Evolutionary conservation across 176 grass and related monocot genomes (phyloP), one percentile per base, ranked within the genome.

Genomic region (Oryza glumipatula): DNA sequence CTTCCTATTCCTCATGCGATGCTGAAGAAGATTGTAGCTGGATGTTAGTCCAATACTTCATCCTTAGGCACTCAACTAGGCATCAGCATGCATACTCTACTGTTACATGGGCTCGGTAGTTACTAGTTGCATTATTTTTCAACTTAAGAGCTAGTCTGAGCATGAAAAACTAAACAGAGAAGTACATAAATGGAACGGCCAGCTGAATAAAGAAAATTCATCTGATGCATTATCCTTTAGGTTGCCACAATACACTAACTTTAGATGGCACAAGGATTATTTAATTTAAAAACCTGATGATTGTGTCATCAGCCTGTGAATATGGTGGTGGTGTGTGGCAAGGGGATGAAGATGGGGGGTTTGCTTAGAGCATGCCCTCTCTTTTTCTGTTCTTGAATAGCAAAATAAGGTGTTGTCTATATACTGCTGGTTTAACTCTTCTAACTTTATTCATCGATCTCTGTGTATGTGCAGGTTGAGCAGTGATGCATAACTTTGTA

Each of bases 401-500:
- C 21, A 58, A 36, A 54, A 52, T 26, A 43, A 58, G 52, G 19
- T 64, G 30, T 26, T 79, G 13, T 33, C 4, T 43, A 13, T 70
- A 43, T 41, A 15, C 48, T 41, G 23, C 48, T 47, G 70, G 73
- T 86, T 80, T 24, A 28, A 49, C 15, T 80, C 66, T 47, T 46
- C 41, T 83, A 65, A 90, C 17, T 74, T 75, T 13, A 75, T 74
- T 49, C 0, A 8, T 48, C 9, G n/a, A 30, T 70, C 66, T 43
- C 72, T 70, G 0, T 58, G 8, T 70, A 11, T 83, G 35, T 83
- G 84, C 75, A 90, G 88, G 76, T 83, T 90, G 69, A 90, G 60
- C 15, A 43, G 22, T 26, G 84, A 76, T 70, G 54, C 82, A 26
- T 75, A 69, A 76, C 74, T 44, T 44, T 90, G 88, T 87, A 87